Evolutionary conservation across 2,329 filamentous ascomycete genomes (phyloP).

Genomic region (Pleomassaria siparia): DNA sequence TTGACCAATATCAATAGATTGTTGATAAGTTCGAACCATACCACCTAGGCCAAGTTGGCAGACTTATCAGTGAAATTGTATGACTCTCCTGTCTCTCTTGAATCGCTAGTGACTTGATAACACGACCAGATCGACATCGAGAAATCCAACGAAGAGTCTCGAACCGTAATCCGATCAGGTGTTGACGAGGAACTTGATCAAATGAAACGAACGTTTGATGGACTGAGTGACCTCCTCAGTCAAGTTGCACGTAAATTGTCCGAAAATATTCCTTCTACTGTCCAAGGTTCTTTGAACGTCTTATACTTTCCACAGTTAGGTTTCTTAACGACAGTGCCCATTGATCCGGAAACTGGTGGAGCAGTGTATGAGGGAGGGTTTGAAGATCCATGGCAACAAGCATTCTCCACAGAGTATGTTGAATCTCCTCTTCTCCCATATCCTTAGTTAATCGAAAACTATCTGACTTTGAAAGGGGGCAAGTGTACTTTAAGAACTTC

Average conservation of each 20-base stretch:
- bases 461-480: conserved; percentile 39
- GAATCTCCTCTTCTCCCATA: neutral
- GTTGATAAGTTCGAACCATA: conserved; percentile 60
- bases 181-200: conserved; percentile 75
- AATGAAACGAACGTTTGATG: conserved; percentile 75
- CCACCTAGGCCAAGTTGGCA: conserved; percentile 66
- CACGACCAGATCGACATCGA: conserved; percentile 70
- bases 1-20: neutral
- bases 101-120: conserved; percentile 2
- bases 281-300: conserved; percentile 65
- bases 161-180: conserved; percentile 71
- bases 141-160: conserved; percentile 68
- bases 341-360: conserved; percentile 60
- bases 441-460: neutral
- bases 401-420: conserved; percentile 66
- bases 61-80: conserved; percentile 68
- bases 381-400: conserved; percentile 70
- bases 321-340: conserved; percentile 75
- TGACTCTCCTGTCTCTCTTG: neutral
- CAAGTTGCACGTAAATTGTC: conserved; percentile 67
- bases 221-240: conserved; percentile 72
- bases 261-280: conserved; percentile 60
- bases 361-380: conserved; percentile 64
- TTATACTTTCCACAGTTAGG: conserved; percentile 91
- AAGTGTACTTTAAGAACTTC: conserved; percentile 82